A percentile compares a stretch with the other conserved stretches of the same genome.
Conservation (phyloP, 805 yeast species). For the Starmerella riodocensis region DNA sequence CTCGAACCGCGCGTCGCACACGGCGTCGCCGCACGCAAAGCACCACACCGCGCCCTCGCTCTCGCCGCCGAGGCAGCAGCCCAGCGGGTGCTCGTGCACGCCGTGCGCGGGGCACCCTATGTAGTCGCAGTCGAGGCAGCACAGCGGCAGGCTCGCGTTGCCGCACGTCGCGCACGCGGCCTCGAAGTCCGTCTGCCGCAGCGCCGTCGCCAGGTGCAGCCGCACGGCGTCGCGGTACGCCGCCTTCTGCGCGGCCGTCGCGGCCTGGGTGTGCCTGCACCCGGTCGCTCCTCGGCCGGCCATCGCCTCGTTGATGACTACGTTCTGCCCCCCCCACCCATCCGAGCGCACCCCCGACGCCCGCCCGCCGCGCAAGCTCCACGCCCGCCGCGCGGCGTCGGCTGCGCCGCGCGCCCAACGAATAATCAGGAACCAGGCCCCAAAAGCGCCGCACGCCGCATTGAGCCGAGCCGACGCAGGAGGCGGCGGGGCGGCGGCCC, state of each 20-base stretch:
- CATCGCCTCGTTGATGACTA: constrained; percentile 2
- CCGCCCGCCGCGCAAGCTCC: too few species aligned
- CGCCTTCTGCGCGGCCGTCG: constrained; percentile 8
- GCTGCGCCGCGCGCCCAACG: too few species aligned
- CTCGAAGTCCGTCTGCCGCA: constrained; percentile 3
- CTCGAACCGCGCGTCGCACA: constrained; percentile 35
- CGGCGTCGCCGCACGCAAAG: constrained; percentile 62
- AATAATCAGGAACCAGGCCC: too few species aligned
- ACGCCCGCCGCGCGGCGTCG: too few species aligned
- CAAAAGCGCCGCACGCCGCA: too few species aligned
- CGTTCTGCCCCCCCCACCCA: not conserved
- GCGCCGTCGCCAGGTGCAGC: constrained; percentile 9
- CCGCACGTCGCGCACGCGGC: constrained; percentile 12
- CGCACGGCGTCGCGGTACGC: constrained; percentile 12
- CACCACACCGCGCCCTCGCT: constrained; percentile 53
- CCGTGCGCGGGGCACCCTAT: constrained; percentile 19
- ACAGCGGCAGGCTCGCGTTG: constrained; percentile 9
- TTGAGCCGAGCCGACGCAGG: too few species aligned
- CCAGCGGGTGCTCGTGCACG: constrained; percentile 36
- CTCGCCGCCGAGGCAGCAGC: constrained; percentile 47
- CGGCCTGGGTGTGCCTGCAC: constrained; percentile 13
- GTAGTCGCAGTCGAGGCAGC: constrained; percentile 20
- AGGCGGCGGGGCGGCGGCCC: too few species aligned
- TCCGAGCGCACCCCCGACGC: too few species aligned
- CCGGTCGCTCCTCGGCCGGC: constrained; percentile 1